Evolutionary conservation across 441 rosid species (phyloP).

Genomic region (Euphorbia celastroides): DNA sequence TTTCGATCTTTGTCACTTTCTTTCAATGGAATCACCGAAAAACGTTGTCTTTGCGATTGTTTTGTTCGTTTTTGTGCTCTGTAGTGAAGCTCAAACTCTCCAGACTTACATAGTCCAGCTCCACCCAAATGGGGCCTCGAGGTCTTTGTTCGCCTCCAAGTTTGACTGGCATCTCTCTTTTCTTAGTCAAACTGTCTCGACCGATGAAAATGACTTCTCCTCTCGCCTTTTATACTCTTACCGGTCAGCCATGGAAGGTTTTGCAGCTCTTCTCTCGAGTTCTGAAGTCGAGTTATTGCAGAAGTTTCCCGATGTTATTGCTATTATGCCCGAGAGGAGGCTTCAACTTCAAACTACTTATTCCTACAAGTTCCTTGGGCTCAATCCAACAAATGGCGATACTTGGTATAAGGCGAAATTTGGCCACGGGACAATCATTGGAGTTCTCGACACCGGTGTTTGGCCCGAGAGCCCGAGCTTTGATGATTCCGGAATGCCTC

Average conservation of each 20-base stretch:
- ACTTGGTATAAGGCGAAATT: conserved; percentile 68
- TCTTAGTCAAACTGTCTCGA: conserved; percentile 37
- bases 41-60: conserved; percentile 24
- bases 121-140: conserved; percentile 47
- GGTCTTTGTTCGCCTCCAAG: conserved; percentile 40
- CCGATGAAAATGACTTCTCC: conserved; percentile 38
- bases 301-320: conserved; percentile 55
- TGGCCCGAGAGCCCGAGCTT: conserved; percentile 84
- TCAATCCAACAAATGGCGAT: conserved; percentile 47
- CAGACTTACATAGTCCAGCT: conserved; percentile 84
- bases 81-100: conserved; percentile 29
- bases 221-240: conserved; percentile 84
- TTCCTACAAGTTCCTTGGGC: conserved; percentile 73
- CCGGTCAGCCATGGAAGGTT: conserved; percentile 78
- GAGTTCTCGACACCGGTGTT: conserved; percentile 69
- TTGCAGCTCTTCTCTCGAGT: conserved; percentile 66
- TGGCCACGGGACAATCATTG: conserved; percentile 65
- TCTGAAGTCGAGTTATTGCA: conserved; percentile 40
- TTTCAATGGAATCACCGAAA: conserved; percentile 34
- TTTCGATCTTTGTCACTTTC: conserved; percentile 1
- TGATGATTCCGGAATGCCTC: conserved; percentile 56
- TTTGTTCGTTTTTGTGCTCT: conserved; percentile 27
- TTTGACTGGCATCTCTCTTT: conserved; percentile 79
- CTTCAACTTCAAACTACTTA: conserved; percentile 75
- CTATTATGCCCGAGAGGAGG: conserved; percentile 67